phyloP scores from a whole-genome alignment of 495 filamentous ascomycete species.

The Chaetomium cochliodes region DNA sequence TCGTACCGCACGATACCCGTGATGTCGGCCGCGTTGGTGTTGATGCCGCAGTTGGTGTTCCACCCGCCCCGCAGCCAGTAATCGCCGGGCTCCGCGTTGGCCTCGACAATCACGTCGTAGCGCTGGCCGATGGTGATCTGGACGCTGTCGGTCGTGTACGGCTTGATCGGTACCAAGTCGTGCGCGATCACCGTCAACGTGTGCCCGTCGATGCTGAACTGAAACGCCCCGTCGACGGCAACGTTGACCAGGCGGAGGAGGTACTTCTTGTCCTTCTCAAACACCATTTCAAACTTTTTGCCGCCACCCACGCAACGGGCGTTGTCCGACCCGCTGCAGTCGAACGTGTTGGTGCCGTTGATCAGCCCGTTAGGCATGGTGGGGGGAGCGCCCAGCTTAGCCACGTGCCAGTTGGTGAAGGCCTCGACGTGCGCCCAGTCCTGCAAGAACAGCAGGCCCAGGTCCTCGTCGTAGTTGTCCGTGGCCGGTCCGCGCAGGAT shows the following conservation, averaged over 20 bases:
- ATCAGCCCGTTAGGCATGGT: conserved; percentile 31
- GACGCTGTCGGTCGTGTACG: conserved; percentile 49
- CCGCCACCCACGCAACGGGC: conserved; percentile 28
- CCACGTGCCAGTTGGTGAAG: background rate
- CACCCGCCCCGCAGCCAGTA: conserved; percentile 54
- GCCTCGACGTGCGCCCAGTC: conserved; percentile 8
- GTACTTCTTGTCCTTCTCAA: conserved; percentile 45
- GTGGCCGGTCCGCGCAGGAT: conserved; percentile 9
- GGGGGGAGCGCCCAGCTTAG: background rate
- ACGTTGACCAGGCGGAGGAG: conserved; percentile 55
- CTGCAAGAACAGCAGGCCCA: conserved; percentile 11
- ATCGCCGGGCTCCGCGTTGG: conserved; percentile 46
- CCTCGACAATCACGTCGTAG: conserved; percentile 64
- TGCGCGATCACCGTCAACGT: conserved; percentile 50
- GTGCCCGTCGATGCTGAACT: conserved; percentile 52
- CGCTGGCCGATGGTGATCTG: conserved; percentile 64
- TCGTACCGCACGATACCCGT: conserved; percentile 59
- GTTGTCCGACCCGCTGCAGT: conserved; percentile 30
- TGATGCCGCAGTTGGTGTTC: conserved; percentile 44
- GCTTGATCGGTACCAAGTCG: conserved; percentile 53
- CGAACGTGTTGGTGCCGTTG: conserved; percentile 41
- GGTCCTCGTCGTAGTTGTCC: conserved; percentile 11
- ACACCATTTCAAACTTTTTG: conserved; percentile 22
- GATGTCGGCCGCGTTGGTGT: conserved; percentile 41
- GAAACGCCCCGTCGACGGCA: conserved; percentile 40